phyloP scores from a whole-genome alignment of 176 grass and related monocot genomes.

The Bothriochloa decipiens region DNA sequence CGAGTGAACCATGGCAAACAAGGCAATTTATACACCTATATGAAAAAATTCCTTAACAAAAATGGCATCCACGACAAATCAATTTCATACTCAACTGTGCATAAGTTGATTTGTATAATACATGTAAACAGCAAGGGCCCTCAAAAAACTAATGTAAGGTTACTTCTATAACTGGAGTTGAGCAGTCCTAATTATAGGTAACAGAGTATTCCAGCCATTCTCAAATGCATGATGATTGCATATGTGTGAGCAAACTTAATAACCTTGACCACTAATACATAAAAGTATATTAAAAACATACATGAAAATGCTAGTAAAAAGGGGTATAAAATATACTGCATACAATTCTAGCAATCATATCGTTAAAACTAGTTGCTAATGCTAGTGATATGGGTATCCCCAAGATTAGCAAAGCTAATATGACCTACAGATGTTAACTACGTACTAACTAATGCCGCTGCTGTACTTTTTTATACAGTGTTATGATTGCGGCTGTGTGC shows the following conservation, averaged over 20 bases:
- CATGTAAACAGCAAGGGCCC: background rate
- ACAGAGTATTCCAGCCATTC: background rate
- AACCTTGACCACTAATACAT: background rate
- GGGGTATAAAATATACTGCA: background rate
- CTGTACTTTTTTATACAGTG: background rate
- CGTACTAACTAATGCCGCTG: background rate
- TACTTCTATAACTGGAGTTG: background rate
- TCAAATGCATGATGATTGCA: background rate
- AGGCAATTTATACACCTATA: background rate
- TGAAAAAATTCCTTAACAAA: background rate
- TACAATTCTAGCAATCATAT: background rate
- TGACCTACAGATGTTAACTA: background rate
- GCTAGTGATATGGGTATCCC: background rate
- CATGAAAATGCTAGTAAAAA: background rate
- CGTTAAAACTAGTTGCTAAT: background rate
- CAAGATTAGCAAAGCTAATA: constrained; percentile 19
- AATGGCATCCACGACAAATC: background rate
- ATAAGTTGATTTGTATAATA: background rate
- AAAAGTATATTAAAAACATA: background rate
- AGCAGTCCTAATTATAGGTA: background rate
- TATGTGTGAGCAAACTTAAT: background rate
- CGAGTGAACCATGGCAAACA: background rate
- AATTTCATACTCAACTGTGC: background rate
- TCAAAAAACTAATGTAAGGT: background rate
- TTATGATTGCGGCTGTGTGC: background rate